Percentiles rank a stretch among this genome's conserved stretches.
Evolutionary conservation across 305 asterid species (phyloP).

Genomic region (Withania somnifera): DNA sequence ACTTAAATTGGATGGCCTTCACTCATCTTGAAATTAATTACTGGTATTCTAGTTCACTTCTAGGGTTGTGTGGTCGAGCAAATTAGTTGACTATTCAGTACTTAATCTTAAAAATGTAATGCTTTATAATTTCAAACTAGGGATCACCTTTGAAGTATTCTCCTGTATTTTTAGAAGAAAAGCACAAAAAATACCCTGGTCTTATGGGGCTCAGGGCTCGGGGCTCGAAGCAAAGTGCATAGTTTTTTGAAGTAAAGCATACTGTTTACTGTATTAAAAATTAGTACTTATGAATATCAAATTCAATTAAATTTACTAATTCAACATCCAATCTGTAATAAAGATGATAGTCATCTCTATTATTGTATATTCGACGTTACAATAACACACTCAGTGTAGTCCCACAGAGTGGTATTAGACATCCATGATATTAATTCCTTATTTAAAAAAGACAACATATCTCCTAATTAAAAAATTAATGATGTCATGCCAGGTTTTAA

Average conservation of each 20-base stretch:
- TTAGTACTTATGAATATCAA: background rate
- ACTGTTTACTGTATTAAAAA: background rate
- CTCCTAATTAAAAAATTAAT: background rate
- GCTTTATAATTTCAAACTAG: too few relatives aligned
- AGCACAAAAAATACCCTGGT: too few relatives aligned
- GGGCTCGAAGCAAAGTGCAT: background rate
- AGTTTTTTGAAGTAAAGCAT: background rate
- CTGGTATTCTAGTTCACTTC: background rate
- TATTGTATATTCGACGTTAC: background rate
- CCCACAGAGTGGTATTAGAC: too few relatives aligned
- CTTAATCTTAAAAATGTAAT: too few relatives aligned
- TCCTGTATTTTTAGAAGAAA: too few relatives aligned
- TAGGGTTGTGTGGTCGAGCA: too few relatives aligned
- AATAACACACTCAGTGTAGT: too few relatives aligned
- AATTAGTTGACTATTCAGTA: too few relatives aligned
- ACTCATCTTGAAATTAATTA: background rate
- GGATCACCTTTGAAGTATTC: too few relatives aligned
- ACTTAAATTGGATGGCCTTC: background rate
- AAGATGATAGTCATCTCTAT: background rate
- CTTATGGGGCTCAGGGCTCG: background rate
- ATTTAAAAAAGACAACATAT: background rate
- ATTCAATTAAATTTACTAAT: background rate
- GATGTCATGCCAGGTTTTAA: background rate
- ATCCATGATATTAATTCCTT: background rate
- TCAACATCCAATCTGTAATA: background rate